Conservation (phyloP, 2,329 filamentous ascomycete genomes). For the Trichoderma semiorbis region DNA sequence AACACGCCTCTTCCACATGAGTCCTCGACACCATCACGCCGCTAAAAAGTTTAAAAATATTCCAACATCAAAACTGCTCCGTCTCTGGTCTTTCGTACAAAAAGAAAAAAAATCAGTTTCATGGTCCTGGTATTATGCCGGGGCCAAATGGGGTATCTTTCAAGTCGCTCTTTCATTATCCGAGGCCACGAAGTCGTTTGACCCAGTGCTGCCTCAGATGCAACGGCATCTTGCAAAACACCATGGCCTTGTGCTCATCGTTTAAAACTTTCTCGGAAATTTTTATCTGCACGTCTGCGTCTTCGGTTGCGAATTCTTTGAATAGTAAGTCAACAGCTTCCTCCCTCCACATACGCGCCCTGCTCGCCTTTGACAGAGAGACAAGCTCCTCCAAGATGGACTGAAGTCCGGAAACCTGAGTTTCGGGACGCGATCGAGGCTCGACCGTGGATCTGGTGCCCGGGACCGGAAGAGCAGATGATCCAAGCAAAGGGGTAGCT, state of each 20-base stretch:
- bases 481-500: conserved; percentile 26
- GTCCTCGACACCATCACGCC: conserved; percentile 17
- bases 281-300: conserved; percentile 56
- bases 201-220: conserved; percentile 55
- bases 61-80: conserved; percentile 6
- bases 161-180: conserved; percentile 24
- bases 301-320: conserved; percentile 54
- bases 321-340: conserved; percentile 59
- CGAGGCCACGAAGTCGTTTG: conserved; percentile 46
- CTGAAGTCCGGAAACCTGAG: not conserved
- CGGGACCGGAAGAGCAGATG: conserved; percentile 26
- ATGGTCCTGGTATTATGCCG: not conserved
- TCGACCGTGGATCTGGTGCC: not conserved
- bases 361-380: conserved; percentile 40
- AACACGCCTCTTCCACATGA: conserved; percentile 17
- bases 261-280: conserved; percentile 56
- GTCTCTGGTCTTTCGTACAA: not conserved
- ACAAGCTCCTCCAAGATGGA: conserved; percentile 37
- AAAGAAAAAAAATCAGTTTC: not conserved
- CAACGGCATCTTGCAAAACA: conserved; percentile 59
- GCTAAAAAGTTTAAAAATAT: not conserved
- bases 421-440: conserved; percentile 1
- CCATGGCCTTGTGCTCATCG: conserved; percentile 58
- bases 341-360: conserved; percentile 51
- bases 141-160: not conserved